Evolutionary conservation across 2,329 filamentous ascomycete species (phyloP).

Genomic region (Colletotrichum phormii): DNA sequence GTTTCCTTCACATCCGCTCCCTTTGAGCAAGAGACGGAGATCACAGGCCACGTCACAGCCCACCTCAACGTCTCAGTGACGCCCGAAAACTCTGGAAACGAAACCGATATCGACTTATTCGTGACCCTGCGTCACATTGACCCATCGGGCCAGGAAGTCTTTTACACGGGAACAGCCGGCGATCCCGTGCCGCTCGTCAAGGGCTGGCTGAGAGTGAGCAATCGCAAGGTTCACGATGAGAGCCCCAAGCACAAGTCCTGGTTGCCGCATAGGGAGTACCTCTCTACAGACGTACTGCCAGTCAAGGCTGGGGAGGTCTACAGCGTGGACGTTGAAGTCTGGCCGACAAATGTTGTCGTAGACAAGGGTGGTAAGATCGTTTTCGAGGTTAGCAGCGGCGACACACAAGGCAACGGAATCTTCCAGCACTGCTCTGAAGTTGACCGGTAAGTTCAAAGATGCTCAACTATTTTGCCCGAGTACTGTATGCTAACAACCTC

Average conservation of each 20-base stretch:
- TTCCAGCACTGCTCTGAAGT: constrained; percentile 64
- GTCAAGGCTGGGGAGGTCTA: constrained; percentile 69
- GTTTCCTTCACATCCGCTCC: constrained; percentile 68
- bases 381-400: constrained; percentile 66
- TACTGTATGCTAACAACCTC: constrained; percentile 52
- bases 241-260: constrained; percentile 64
- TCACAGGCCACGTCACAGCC: constrained; percentile 75
- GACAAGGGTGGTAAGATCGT: constrained; percentile 61
- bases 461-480: constrained; percentile 38
- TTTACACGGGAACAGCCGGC: constrained; percentile 74
- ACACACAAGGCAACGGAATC: constrained; percentile 70
- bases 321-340: constrained; percentile 70
- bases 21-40: constrained; percentile 73
- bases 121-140: constrained; percentile 71
- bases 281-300: constrained; percentile 64
- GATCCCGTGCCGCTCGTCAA: constrained; percentile 73
- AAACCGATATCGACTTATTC: constrained; percentile 71
- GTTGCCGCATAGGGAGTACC: constrained; percentile 70
- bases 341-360: constrained; percentile 71
- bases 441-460: constrained; percentile 57
- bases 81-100: constrained; percentile 56
- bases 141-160: constrained; percentile 65
- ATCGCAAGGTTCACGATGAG: constrained; percentile 64
- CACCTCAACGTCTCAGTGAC: constrained; percentile 74
- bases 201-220: constrained; percentile 70